Base-by-base conservation (phyloP, 2,329 filamentous ascomycete genomes). In the Aureobasidium sp. region DNA sequence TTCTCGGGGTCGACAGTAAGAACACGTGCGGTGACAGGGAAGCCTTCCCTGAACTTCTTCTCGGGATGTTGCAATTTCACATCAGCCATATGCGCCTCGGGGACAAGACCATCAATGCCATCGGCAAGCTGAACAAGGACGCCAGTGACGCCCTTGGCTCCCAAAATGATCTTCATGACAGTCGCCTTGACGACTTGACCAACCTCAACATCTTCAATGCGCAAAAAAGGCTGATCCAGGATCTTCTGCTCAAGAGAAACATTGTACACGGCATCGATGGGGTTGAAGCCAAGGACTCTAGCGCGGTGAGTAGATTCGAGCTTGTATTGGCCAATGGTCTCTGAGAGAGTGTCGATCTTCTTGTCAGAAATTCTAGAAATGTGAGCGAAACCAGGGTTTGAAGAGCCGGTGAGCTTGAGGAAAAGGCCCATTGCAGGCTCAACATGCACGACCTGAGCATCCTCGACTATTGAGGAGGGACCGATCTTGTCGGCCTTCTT, bases 321-420 rank as follows among this genome's bases (percentile, higher is more conserved):
- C 73, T 91, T 89, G 78, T 86, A 97, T 2, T 87, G 82, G 0
- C 94, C 94, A 19, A 85, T 86, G 3, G 85, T 80, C 65, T 90
- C 85, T 15, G 90, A 89, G 5, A 99, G 79, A 1, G 84, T 84
- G 65, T 97, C 94, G 59, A 97, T 83, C 73, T 94, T 96, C 67
- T 88, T 87, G 72, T 99, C 93, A 63, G 93, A 89, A 64, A 99
- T 83, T 66, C 90, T 85, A 0, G 94, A 99, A 66, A 99, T 95
- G 73, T 99, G 94, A 24, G 95, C 91, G 70, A 97, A 99, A 11
- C 90, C 90, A n/a, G 84, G 79, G 2, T 93, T 79, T 33, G 86
- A 83, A 44, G 82, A 78, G 6, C 87, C 76, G 2, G 86, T 86
- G 29, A 93, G 76, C 67, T 89, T 84, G 17, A 92, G 81, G 69